phyloP scores from a whole-genome alignment of 257 asterid genomes.

The Plantago major region DNA sequence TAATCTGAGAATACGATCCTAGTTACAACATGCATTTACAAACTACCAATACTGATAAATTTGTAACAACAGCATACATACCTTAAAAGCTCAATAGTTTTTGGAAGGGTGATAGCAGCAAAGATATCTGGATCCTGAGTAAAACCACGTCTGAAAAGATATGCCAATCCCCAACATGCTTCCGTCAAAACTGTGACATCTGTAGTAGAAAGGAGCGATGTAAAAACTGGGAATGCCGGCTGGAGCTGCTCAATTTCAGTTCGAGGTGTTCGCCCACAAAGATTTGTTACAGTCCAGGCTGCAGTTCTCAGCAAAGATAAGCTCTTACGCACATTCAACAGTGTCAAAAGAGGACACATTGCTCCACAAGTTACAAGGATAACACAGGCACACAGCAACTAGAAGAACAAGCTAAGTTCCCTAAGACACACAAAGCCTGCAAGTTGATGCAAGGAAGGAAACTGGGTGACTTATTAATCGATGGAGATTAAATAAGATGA shows the following conservation, averaged over 20 bases:
- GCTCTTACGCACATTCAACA: conserved; percentile 5
- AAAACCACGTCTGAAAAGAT: neutral
- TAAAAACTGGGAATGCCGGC: conserved; percentile 3
- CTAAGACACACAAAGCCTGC: conserved; percentile 13
- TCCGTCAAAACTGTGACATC: conserved; percentile 13
- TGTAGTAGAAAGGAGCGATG: neutral
- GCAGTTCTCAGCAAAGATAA: conserved; percentile 15
- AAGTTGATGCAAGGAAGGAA: too few species aligned
- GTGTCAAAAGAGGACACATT: conserved; percentile 14
- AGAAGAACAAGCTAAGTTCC: conserved; percentile 14
- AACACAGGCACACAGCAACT: neutral
- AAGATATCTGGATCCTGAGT: neutral
- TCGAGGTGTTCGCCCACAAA: conserved; percentile 10
- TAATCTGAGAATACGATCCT: neutral
- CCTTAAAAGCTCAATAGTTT: neutral
- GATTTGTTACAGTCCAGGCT: conserved; percentile 15
- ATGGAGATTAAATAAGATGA: too few species aligned
- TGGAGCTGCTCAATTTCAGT: conserved; percentile 14
- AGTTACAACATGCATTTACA: neutral
- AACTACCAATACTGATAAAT: neutral
- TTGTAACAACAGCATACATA: neutral
- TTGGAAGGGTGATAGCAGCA: neutral
- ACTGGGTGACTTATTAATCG: too few species aligned
- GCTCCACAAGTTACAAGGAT: conserved; percentile 17
- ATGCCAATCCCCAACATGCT: conserved; percentile 18